phyloP scores from a whole-genome alignment of 108 stramenopile genomes.

The Stephanodiscus triporus region DNA sequence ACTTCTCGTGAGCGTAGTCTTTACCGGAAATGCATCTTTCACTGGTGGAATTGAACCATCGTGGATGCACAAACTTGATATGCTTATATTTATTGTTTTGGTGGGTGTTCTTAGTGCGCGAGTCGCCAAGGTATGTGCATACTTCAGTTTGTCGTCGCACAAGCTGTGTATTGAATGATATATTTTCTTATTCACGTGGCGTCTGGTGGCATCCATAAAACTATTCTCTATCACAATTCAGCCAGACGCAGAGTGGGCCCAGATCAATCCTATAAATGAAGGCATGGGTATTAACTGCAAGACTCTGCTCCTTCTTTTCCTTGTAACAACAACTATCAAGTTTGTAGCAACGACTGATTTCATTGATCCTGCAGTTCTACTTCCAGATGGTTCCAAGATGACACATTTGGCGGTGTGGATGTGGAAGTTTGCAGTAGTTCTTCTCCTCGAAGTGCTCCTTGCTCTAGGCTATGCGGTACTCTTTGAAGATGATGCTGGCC shows the following conservation, averaged over 20 bases:
- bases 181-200: neutral
- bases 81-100: conserved; percentile 30
- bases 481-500: conserved; percentile 45
- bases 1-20: conserved; percentile 37
- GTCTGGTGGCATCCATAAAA: neutral
- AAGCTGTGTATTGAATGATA: conserved; percentile 9
- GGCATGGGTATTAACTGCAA: conserved; percentile 51
- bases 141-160: conserved; percentile 4
- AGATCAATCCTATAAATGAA: conserved; percentile 29
- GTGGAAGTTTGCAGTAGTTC: conserved; percentile 34
- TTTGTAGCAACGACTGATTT: conserved; percentile 47
- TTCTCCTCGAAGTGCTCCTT: conserved; percentile 24
- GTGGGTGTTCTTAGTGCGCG: conserved; percentile 12
- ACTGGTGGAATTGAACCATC: conserved; percentile 43
- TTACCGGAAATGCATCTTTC: conserved; percentile 42
- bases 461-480: conserved; percentile 34
- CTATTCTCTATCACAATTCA: conserved; percentile 4
- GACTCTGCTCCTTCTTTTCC: conserved; percentile 37
- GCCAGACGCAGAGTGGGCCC: conserved; percentile 36
- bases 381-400: conserved; percentile 48
- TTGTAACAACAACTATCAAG: conserved; percentile 17
- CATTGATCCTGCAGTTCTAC: conserved; percentile 30
- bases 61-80: conserved; percentile 52
- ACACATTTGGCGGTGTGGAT: conserved; percentile 32
- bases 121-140: conserved; percentile 1